These are phyloP conservation scores for Stipa capillata DNA, from an alignment of 176 grass and related monocot genomes.

Conservation along the genomic window DNA sequence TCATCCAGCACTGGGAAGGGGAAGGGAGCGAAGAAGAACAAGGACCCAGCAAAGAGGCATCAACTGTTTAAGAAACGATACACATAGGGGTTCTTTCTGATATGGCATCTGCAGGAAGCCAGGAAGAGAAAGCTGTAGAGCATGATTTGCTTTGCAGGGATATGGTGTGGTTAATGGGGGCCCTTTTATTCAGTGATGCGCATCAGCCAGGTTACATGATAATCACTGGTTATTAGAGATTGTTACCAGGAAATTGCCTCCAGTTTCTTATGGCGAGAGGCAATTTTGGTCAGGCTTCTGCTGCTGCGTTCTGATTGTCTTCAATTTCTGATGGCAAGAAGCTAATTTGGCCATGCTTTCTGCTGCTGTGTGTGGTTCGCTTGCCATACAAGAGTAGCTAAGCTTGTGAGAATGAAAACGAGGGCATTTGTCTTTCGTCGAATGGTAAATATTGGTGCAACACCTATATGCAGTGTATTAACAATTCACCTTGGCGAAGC, in stretches of 20 bases:
- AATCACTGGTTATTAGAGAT: neutral
- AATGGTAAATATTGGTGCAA: neutral
- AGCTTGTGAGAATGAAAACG: neutral
- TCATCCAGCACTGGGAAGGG: slow-evolving; percentile 70
- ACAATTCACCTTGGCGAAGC: neutral
- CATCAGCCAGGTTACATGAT: neutral
- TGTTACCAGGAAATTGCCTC: neutral
- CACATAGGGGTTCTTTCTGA: neutral
- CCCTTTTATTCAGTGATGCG: neutral
- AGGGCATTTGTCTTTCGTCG: neutral
- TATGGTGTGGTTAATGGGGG: neutral
- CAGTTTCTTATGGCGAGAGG: neutral
- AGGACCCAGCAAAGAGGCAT: slow-evolving; percentile 88
- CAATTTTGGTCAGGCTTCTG: neutral
- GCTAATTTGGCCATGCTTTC: neutral
- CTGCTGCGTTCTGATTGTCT: neutral
- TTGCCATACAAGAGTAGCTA: neutral
- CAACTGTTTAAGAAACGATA: slow-evolving; percentile 78
- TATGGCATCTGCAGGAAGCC: neutral
- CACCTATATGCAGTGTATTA: neutral
- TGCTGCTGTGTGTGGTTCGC: neutral
- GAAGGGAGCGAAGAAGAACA: slow-evolving; percentile 55
- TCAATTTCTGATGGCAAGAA: neutral
- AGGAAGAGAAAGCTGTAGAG: neutral
- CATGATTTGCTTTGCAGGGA: neutral